phyloP scores from a whole-genome alignment of 2,329 filamentous ascomycete genomes.

The Xylariales sp. region DNA sequence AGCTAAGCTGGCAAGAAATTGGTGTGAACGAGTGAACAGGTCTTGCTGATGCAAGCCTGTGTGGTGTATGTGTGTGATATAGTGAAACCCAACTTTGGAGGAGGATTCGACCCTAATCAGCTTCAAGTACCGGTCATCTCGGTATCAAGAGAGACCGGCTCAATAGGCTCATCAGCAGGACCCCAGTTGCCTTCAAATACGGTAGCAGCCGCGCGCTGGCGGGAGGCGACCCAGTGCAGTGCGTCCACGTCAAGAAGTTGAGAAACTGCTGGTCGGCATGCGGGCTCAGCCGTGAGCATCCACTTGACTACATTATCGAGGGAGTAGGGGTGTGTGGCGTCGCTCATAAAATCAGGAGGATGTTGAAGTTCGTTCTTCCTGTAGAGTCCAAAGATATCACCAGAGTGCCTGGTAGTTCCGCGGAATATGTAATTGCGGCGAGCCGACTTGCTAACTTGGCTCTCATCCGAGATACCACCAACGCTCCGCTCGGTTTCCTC shows the following conservation, averaged over 20 bases:
- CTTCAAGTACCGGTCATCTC: constrained; percentile 57
- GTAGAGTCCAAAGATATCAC: constrained; percentile 40
- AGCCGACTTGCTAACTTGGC: constrained; percentile 8
- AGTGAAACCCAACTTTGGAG: too few relatives aligned
- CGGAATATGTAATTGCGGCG: constrained; percentile 21
- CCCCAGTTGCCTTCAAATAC: constrained; percentile 97
- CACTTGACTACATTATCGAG: constrained; percentile 80
- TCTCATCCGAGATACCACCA: constrained; percentile 25
- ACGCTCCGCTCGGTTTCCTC: constrained; percentile 34
- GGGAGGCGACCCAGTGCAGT: constrained; percentile 72
- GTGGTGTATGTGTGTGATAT: too few relatives aligned
- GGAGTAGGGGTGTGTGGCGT: constrained; percentile 66
- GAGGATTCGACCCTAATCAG: too few relatives aligned
- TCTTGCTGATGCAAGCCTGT: too few relatives aligned
- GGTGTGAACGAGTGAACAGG: too few relatives aligned
- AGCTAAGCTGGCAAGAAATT: constrained; percentile 23
- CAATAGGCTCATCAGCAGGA: constrained; percentile 53
- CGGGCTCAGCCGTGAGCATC: constrained; percentile 79
- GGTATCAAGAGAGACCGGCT: constrained; percentile 39
- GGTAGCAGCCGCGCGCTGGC: constrained; percentile 83
- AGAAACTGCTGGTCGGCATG: constrained; percentile 67
- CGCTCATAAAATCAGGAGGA: constrained; percentile 86
- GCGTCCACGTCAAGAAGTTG: constrained; percentile 71
- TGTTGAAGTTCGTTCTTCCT: constrained; percentile 49
- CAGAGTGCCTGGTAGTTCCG: constrained; percentile 22